A percentile compares a stretch with the other conserved stretches of the same genome.
These are phyloP conservation scores for Metschnikowia vanudenii DNA, from an alignment of 805 yeast species.

Conservation along the genomic window DNA sequence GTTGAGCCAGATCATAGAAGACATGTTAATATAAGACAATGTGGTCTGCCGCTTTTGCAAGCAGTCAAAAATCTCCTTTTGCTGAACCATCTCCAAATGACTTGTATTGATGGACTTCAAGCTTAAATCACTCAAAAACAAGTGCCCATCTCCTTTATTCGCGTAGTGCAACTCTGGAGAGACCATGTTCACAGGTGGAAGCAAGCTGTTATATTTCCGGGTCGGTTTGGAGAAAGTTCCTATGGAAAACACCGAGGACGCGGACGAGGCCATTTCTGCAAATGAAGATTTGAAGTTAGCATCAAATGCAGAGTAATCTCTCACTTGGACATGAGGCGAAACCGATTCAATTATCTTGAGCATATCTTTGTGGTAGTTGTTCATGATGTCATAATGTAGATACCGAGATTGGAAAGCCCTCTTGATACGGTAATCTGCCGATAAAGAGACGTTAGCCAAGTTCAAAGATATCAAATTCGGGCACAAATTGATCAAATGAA, in stretches of 20 bases:
- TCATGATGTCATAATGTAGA: slow-evolving; percentile 38
- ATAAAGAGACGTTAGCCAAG: slow-evolving; percentile 60
- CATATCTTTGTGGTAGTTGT: slow-evolving; percentile 37
- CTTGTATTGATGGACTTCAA: slow-evolving; percentile 37
- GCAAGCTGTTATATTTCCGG: slow-evolving; percentile 37
- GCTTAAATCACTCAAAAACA: slow-evolving; percentile 42
- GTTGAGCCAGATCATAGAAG: slow-evolving; percentile 49
- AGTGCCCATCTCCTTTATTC: slow-evolving; percentile 26
- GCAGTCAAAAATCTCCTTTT: slow-evolving; percentile 29
- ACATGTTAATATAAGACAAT: slow-evolving; percentile 40
- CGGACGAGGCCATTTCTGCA: slow-evolving; percentile 10
- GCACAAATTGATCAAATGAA: slow-evolving; percentile 69
- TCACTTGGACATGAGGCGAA: slow-evolving; percentile 4
- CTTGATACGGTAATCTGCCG: slow-evolving; percentile 61
- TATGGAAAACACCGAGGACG: slow-evolving; percentile 23
- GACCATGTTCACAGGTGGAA: slow-evolving; percentile 34
- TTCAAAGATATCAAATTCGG: slow-evolving; percentile 56
- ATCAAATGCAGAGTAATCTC: background rate
- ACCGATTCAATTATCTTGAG: slow-evolving; percentile 25
- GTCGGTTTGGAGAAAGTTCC: slow-evolving; percentile 29
- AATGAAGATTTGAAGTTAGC: background rate
- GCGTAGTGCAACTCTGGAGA: slow-evolving; percentile 27
- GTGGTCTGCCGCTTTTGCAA: slow-evolving; percentile 14
- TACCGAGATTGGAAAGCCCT: slow-evolving; percentile 35
- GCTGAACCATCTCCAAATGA: slow-evolving; percentile 32